Base-by-base conservation (phyloP, 192 early-diverging fungal species). In the Backusella australiensis region DNA sequence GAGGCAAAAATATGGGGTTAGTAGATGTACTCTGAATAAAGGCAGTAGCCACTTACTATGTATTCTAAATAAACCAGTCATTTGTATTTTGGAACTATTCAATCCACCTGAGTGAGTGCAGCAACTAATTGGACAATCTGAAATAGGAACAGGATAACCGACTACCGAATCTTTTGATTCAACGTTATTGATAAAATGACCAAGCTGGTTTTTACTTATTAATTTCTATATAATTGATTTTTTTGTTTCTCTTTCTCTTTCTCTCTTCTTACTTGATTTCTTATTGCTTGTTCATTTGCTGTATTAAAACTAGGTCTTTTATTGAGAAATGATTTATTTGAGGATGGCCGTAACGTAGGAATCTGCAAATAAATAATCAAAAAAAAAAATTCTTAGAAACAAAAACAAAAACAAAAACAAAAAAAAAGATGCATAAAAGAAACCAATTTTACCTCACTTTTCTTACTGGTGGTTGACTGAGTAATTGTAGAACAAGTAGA, bases 221-320 rank as follows among this genome's bases (percentile, higher is more conserved):
- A 71, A 29, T 71, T 26, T 59, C 53, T 59, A 59, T 11, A 19
- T 11, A 59, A 26, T 23, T 56, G 1, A 12, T n/a, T 14, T 68
- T 70, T 70, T 1, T 70, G 19, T 26, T 70, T 35, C 2, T 42
- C 39, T 4, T 70, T 35, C 2, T 42, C 39, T 4, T 1, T 21
- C 35, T 39, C 19, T 26, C 19, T 68, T 68, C 46, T 52, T 53
- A 53, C 21, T 23, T 72, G 71, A 26, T 46, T 44, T 17, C 6
- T 41, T 36, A 46, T 23, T 49, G 11, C 29, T 35, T 29, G 53
- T 11, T 59, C 53, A 26, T 26, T 59, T 59, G 65, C 21, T 46
- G 73, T 56, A 41, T 34, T 35, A 34, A 65, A 75, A 34, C 41
- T 67, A 32, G 73, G 65, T 46, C 38, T 75, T 46, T 75, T 75